Evolutionary conservation across 2,329 filamentous ascomycete species (phyloP).

Genomic region (Trichophyton equinum): DNA sequence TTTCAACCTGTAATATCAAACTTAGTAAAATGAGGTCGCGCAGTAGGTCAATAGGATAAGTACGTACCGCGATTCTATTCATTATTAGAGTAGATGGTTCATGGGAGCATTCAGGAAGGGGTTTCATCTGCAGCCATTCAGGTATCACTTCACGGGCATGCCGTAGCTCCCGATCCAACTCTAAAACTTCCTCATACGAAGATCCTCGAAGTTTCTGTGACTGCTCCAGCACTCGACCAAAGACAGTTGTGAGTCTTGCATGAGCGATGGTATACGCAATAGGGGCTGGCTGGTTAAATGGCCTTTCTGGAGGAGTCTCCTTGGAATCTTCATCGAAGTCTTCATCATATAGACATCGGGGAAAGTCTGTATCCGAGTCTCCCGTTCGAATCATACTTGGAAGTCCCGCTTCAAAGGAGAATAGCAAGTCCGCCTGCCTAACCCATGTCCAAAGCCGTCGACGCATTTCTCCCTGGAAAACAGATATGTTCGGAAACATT

Average conservation of each 20-base stretch:
- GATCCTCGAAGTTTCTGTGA: conserved; percentile 30
- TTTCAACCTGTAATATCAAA: conserved; percentile 44
- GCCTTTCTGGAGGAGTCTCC: conserved; percentile 45
- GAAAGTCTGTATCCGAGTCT: conserved; percentile 50
- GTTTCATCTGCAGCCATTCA: conserved; percentile 62
- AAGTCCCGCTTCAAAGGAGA: conserved; percentile 55
- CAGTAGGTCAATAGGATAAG: too few species aligned
- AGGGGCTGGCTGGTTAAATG: conserved; percentile 47
- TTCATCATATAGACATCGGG: conserved; percentile 51
- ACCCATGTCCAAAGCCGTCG: conserved; percentile 39
- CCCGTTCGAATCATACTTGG: conserved; percentile 53
- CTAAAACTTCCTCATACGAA: conserved; percentile 50
- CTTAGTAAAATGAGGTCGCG: background rate
- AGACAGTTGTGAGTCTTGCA: conserved; percentile 29
- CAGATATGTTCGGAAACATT: conserved; percentile 45
- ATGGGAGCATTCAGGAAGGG: conserved; percentile 58
- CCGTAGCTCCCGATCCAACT: conserved; percentile 45
- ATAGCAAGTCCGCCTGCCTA: conserved; percentile 49
- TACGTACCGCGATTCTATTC: conserved; percentile 56
- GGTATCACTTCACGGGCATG: conserved; percentile 55
- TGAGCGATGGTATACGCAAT: conserved; percentile 40
- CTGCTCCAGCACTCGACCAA: conserved; percentile 35
- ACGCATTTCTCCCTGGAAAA: conserved; percentile 50
- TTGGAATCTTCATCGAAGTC: conserved; percentile 48
- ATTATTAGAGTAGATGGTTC: conserved; percentile 61